Evolutionary conservation across 2,329 filamentous ascomycete genomes (phyloP), one percentile per base, ranked within the genome.

Genomic region (Sclerotinia trifoliorum): DNA sequence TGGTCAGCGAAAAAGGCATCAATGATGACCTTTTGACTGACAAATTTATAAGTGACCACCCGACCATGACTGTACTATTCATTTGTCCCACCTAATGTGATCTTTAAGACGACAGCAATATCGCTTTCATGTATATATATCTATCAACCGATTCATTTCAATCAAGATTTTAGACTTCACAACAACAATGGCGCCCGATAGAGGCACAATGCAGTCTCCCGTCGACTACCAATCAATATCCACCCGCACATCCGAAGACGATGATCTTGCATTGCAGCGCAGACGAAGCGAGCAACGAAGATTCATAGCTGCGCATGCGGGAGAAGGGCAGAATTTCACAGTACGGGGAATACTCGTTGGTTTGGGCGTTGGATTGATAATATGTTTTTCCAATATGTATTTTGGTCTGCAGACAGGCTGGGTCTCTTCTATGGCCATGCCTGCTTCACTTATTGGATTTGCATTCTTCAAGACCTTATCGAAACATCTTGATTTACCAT

Each of bases 381-480:
- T 98, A 76, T 95, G 92, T 77, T 97, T 97, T 78, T 96, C 92
- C 65, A 99, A 99, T 78, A 97, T 96, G 83, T 99, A 98, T 79
- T 99, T 99, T 78, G 95, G 95, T n/a, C 83, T 99, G 44, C 95
- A 98, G 80, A 96, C 77, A 19, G 89, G 89, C 72, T 91, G 89
- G 89, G 86, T 92, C 49, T 87, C 89, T 75, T 92, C 92, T 73
- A 98, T 99, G 95, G 92, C 93, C 21, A 97, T 99, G 93, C 95
- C 95, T 0, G 92, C 93, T 1, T 95, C 93, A 29, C 82, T 99
- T 69, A 92, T 99, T 77, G 94, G 95, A 2, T 98, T 97, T 77
- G 94, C 93, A 15, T 90, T 96, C 74, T 99, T 99, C 83, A 93
- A 92, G 75, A 84, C 89, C 7, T 79, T 97, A 1, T 86, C 90